Evolutionary conservation across 2,329 filamentous ascomycete species (phyloP).

Genomic region (Orbilia ellipsospora): DNA sequence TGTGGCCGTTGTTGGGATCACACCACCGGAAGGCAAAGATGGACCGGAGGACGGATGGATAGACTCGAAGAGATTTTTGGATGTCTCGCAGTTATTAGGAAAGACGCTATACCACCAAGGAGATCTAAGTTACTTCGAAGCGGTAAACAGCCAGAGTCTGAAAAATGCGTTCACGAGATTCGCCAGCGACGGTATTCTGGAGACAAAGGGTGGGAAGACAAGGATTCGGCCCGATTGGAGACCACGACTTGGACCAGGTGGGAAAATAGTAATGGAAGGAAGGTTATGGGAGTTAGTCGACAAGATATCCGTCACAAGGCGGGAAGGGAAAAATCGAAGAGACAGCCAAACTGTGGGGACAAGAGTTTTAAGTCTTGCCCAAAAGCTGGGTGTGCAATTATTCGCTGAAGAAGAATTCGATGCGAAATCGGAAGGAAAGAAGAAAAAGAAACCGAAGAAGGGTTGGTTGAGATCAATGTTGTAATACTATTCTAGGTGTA

Average conservation of each 20-base stretch:
- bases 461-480: constrained; percentile 50
- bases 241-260: constrained; percentile 74
- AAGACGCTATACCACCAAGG: constrained; percentile 98
- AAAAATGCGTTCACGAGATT: constrained; percentile 92
- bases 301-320: constrained; percentile 80
- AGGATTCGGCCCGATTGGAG: constrained; percentile 80
- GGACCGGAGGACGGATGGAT: constrained; percentile 76
- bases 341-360: constrained; percentile 89
- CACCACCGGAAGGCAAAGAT: constrained; percentile 71
- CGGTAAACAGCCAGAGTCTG: constrained; percentile 96
- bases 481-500: constrained; percentile 12
- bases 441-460: constrained; percentile 48
- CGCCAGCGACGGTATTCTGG: constrained; percentile 88
- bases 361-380: constrained; percentile 80
- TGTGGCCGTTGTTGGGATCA: constrained; percentile 85
- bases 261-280: constrained; percentile 74
- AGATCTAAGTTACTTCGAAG: constrained; percentile 95
- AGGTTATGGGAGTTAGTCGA: constrained; percentile 92
- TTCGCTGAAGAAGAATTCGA: constrained; percentile 69
- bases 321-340: constrained; percentile 95
- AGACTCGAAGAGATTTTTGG: constrained; percentile 79
- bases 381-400: constrained; percentile 75
- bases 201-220: constrained; percentile 71
- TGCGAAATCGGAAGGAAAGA: constrained; percentile 37
- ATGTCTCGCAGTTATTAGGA: constrained; percentile 85